phyloP scores from a whole-genome alignment of 805 yeast genomes.

The Nematodospora valgi region DNA sequence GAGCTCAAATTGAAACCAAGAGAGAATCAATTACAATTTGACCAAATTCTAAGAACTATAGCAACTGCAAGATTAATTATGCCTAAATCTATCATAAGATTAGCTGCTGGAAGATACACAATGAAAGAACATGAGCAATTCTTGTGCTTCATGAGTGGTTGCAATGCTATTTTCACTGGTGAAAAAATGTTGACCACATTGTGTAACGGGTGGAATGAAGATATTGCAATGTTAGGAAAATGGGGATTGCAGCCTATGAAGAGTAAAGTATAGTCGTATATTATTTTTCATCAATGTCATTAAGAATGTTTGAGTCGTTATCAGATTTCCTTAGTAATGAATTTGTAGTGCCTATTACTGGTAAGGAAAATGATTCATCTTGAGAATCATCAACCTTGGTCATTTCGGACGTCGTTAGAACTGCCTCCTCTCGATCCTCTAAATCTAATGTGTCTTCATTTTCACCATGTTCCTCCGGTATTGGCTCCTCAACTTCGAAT shows the following conservation, averaged over 20 bases:
- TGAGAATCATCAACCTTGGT: neutral
- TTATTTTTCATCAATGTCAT: no score
- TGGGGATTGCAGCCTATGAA: slow-evolving; percentile 69
- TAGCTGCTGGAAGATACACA: slow-evolving; percentile 80
- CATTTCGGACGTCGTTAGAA: neutral
- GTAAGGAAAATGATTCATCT: slow-evolving; percentile 55
- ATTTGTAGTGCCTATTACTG: slow-evolving; percentile 26
- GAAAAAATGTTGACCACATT: slow-evolving; percentile 77
- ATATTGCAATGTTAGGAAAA: slow-evolving; percentile 57
- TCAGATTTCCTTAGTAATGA: slow-evolving; percentile 11
- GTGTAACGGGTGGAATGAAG: slow-evolving; percentile 85
- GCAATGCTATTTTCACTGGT: slow-evolving; percentile 80
- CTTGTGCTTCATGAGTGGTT: slow-evolving; percentile 72
- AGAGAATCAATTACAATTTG: slow-evolving; percentile 49
- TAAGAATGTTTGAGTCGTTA: no score
- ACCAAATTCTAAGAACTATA: slow-evolving; percentile 62
- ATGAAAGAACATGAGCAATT: slow-evolving; percentile 77
- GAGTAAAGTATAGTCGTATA: no score
- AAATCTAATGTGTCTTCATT: slow-evolving; percentile 1
- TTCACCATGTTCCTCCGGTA: neutral
- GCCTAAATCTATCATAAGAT: slow-evolving; percentile 68
- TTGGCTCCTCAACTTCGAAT: slow-evolving; percentile 16
- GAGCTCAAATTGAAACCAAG: slow-evolving; percentile 41
- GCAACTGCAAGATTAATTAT: slow-evolving; percentile 74
- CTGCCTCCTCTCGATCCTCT: slow-evolving; percentile 1